phyloP scores from a whole-genome alignment of 2,329 filamentous ascomycete genomes.

The Aspergillus fructus region DNA sequence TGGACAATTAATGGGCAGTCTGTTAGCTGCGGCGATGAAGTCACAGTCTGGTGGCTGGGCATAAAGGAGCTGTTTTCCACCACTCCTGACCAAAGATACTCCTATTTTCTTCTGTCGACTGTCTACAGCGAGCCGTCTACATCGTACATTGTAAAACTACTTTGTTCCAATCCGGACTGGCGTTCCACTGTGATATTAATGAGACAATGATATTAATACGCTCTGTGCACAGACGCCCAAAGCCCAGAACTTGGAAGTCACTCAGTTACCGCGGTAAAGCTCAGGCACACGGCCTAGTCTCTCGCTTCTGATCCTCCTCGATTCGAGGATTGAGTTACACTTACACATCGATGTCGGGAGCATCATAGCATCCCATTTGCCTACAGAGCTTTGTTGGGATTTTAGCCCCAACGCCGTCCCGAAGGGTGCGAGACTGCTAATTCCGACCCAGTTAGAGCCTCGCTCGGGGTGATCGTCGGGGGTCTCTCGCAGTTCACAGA shows the following conservation, averaged over 20 bases:
- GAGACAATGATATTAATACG: no score
- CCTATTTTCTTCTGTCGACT: no score
- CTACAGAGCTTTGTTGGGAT: slow-evolving; percentile 29
- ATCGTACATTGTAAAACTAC: no score
- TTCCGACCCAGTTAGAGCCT: neutral
- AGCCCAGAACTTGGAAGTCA: neutral
- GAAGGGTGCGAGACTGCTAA: neutral
- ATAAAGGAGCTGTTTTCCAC: no score
- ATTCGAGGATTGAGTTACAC: neutral
- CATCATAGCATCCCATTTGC: neutral
- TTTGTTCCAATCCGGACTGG: neutral
- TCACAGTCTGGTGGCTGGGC: slow-evolving; percentile 7
- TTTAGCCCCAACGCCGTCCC: slow-evolving; percentile 17
- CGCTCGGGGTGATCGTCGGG: no score
- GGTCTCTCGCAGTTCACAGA: no score
- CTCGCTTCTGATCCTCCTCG: slow-evolving; percentile 5
- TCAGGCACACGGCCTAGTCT: neutral
- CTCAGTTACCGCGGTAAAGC: slow-evolving; percentile 10
- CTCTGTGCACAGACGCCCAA: neutral
- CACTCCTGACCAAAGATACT: no score
- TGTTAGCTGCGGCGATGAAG: slow-evolving; percentile 11
- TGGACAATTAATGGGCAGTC: neutral
- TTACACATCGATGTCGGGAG: neutral
- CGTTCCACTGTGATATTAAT: neutral
- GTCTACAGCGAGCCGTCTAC: no score